Conservation (phyloP, 2,329 filamentous ascomycete genomes). For the Exophiala aquamarina region DNA sequence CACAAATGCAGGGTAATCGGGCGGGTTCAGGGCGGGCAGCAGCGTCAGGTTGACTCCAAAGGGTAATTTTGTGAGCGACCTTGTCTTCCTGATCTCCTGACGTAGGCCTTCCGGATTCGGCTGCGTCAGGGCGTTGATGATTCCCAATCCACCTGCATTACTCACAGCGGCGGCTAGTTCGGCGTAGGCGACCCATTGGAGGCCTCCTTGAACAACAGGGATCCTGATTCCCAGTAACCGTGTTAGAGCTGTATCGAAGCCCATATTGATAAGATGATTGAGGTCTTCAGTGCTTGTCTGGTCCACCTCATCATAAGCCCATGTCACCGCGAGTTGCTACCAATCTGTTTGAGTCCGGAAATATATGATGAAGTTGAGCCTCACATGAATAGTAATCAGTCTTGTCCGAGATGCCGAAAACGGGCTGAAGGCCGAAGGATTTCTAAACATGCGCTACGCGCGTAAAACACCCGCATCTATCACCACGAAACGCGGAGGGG, state of each 20-base stretch:
- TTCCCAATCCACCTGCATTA: slow-evolving; percentile 53
- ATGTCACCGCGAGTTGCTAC: no score
- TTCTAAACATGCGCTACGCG: no score
- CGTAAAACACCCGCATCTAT: no score
- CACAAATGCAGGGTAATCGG: slow-evolving; percentile 88
- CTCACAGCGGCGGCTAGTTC: slow-evolving; percentile 52
- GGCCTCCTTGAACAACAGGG: slow-evolving; percentile 50
- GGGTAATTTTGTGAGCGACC: slow-evolving; percentile 59
- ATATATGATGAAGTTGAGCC: no score
- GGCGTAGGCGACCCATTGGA: slow-evolving; percentile 57
- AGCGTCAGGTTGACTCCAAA: slow-evolving; percentile 96
- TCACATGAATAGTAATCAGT: no score
- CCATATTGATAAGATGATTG: background rate
- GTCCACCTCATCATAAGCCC: no score
- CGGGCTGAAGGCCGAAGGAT: no score
- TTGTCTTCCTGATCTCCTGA: slow-evolving; percentile 85
- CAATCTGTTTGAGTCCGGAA: no score
- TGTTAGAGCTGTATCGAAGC: background rate
- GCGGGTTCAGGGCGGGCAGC: slow-evolving; percentile 82
- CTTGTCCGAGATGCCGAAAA: no score
- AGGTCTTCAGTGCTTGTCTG: no score
- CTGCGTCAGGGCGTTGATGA: slow-evolving; percentile 71
- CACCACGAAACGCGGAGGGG: no score
- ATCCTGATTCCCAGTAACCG: slow-evolving; percentile 30
- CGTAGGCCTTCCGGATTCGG: slow-evolving; percentile 86